Evolutionary conservation across 805 yeast genomes (phyloP), one percentile per base, ranked within the genome.

Genomic region (Kodamaea jinghongensis): DNA sequence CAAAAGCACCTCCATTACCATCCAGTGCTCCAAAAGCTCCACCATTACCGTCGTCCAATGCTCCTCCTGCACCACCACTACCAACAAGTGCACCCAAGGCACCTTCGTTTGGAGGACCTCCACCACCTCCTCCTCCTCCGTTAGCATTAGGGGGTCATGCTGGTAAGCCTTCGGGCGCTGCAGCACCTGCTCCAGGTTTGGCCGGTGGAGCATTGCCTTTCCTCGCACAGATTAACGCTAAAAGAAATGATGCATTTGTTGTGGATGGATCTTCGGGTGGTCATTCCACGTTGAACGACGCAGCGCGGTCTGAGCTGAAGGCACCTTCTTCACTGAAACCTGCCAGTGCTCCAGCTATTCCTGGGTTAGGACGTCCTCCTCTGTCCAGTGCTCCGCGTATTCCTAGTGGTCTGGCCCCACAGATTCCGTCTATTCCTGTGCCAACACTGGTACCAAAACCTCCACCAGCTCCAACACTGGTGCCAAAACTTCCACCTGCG

Each of bases 161-260:
- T 20, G 28, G 15, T 12, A 17, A 27, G 26, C 43, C 58, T 8
- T 17, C 49, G 38, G 44, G 22, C 30, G 38, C 45, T 33, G 43
- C 36, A 45, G 34, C 46, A 7, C 60, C 40, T 43, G 58, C 28
- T 28, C 51, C 40, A 51, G 56, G 54, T 5, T n/a, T n/a, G n/a
- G 48, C 54, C 8, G 74, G 72, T 2, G 70, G 74, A 1, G 42
- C 37, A 2, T 51, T 74, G 12, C 79, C 80, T 3, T 75, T 75
- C 50, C 57, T 76, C 9, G 70, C 74, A 3, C 74, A 76, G 43
- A 75, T 76, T 38, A 74, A 73, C 48, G 68, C 64, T 25, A 68
- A 70, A 45, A 61, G 80, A 45, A 74, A 70, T 42, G 77, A 73
- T 12, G 48, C 67, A 17, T 62, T 63, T 50, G 75, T 69, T 27